phyloP scores from a whole-genome alignment of 2,329 filamentous ascomycete species.

The Aureobasidium mangrovei region DNA sequence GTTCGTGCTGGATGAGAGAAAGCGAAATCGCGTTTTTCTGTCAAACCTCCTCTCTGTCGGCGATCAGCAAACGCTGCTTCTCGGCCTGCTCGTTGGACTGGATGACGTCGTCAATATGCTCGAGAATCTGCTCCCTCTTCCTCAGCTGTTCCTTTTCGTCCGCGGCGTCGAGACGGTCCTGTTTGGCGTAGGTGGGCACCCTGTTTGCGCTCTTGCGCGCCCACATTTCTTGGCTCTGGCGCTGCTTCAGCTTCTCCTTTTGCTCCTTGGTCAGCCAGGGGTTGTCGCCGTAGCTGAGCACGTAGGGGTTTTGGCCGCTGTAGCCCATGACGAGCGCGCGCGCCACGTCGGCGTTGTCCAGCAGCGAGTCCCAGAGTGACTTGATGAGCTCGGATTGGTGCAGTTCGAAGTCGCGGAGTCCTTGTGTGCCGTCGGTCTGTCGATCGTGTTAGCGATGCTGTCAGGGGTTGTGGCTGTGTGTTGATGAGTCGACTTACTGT shows the following conservation, averaged over 20 bases:
- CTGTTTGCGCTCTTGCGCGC: slow-evolving; percentile 7
- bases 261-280: slow-evolving; percentile 10
- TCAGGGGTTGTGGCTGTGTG: background rate
- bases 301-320: slow-evolving; percentile 15
- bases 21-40: background rate
- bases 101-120: slow-evolving; percentile 12
- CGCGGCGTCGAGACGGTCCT: background rate
- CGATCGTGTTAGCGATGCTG: background rate
- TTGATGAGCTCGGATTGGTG: slow-evolving; percentile 15
- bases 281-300: slow-evolving; percentile 11
- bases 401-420: slow-evolving; percentile 16
- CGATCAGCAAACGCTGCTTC: slow-evolving; percentile 3
- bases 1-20: too few relatives aligned
- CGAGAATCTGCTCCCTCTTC: slow-evolving; percentile 5
- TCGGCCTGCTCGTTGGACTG: slow-evolving; percentile 9
- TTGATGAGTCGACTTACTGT: slow-evolving; percentile 7
- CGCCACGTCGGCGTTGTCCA: slow-evolving; percentile 15
- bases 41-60: slow-evolving; percentile 4
- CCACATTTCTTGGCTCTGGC: slow-evolving; percentile 7
- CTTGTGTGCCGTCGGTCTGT: slow-evolving; percentile 16
- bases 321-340: slow-evolving; percentile 16
- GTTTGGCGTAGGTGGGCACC: background rate
- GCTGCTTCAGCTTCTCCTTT: slow-evolving; percentile 1
- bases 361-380: slow-evolving; percentile 13
- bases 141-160: background rate